Conservation (phyloP, 179 eudicot species). For the Amaranthus tricolor region DNA sequence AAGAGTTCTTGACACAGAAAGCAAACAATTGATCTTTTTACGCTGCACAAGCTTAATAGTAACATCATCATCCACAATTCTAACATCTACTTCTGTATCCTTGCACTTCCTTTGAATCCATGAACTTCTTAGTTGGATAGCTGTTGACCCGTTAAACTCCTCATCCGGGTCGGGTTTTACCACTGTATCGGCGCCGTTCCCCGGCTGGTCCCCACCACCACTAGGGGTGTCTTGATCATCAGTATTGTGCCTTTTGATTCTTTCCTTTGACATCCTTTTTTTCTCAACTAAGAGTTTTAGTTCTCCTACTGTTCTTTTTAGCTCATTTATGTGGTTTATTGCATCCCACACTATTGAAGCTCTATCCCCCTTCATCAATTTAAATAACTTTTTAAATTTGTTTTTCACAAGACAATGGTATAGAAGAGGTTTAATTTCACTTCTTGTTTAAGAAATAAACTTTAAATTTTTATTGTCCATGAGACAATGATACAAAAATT, state of each 20-base stretch:
- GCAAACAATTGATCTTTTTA: constrained; percentile 62
- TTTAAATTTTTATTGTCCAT: too few species aligned
- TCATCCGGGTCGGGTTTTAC: constrained; percentile 52
- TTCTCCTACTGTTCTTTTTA: constrained; percentile 64
- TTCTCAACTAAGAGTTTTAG: constrained; percentile 67
- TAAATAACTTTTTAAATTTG: neutral
- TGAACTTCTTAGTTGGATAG: constrained; percentile 59
- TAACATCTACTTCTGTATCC: constrained; percentile 75
- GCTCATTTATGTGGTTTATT: constrained; percentile 69
- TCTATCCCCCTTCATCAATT: constrained; percentile 52
- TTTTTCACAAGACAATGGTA: too few species aligned
- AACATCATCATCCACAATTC: constrained; percentile 82
- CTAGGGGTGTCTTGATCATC: constrained; percentile 27
- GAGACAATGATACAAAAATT: too few species aligned
- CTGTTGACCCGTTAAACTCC: constrained; percentile 33
- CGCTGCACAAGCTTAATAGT: constrained; percentile 79
- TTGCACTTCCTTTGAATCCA: constrained; percentile 88
- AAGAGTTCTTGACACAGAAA: constrained; percentile 67
- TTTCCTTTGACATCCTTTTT: constrained; percentile 50
- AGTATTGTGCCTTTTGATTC: constrained; percentile 54
- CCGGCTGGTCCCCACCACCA: constrained; percentile 15
- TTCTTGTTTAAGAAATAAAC: too few species aligned
- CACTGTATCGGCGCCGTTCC: constrained; percentile 23
- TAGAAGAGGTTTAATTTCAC: too few species aligned
- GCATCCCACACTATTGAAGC: constrained; percentile 81